These are phyloP conservation scores for Phytopythium chamaehyphon DNA, from an alignment of 352 stramenopile species.

Conservation along the genomic window DNA sequence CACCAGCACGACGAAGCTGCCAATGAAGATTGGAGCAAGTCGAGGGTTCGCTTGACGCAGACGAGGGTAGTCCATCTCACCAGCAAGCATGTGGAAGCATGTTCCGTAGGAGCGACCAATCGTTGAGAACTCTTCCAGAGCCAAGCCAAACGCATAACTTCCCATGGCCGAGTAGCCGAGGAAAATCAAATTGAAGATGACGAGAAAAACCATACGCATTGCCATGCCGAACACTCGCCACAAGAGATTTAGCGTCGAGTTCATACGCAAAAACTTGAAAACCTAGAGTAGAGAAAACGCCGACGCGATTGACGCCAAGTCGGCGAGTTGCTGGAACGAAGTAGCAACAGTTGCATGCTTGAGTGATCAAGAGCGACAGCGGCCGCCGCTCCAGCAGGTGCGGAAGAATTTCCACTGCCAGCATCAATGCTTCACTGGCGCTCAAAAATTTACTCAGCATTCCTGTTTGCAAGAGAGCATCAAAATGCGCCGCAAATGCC, in stretches of 20 bases:
- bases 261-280: conserved; percentile 90
- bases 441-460: conserved; percentile 8
- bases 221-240: conserved; percentile 84
- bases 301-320: conserved; percentile 67
- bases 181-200: conserved; percentile 89
- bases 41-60: conserved; percentile 77
- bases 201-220: conserved; percentile 79
- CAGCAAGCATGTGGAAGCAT: conserved; percentile 86
- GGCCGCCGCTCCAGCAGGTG: neutral
- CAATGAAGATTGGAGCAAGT: conserved; percentile 77
- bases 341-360: conserved; percentile 56
- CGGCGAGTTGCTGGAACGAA: conserved; percentile 69
- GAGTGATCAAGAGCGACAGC: conserved; percentile 55
- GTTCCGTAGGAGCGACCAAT: conserved; percentile 79
- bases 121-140: conserved; percentile 79
- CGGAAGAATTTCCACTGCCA: neutral
- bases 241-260: conserved; percentile 83
- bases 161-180: conserved; percentile 84
- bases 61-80: conserved; percentile 76
- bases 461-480: conserved; percentile 22
- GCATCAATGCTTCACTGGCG: conserved; percentile 5
- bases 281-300: conserved; percentile 83
- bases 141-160: conserved; percentile 79
- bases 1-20: conserved; percentile 82
- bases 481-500: conserved; percentile 42